Evolutionary conservation across 1,139 yeast species (phyloP).

Genomic region (Geotrichum cucujoidarum): DNA sequence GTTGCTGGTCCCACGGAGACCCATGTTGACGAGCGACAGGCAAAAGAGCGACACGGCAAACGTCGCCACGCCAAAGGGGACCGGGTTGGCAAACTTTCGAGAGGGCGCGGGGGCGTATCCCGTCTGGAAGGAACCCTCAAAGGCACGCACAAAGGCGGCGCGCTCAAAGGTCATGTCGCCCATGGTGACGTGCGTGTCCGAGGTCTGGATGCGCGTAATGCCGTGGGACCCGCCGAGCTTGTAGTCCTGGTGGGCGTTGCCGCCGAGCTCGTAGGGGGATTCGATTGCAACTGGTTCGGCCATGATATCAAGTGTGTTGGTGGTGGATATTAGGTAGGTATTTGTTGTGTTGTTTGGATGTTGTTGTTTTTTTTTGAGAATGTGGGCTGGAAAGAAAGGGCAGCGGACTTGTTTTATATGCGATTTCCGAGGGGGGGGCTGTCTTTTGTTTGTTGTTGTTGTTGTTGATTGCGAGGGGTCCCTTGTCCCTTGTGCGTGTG

Average conservation of each 20-base stretch:
- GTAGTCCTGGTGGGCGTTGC: constrained; percentile 11
- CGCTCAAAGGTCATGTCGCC: constrained; percentile 67
- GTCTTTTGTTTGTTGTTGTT: too few species aligned
- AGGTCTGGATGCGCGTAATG: constrained; percentile 33
- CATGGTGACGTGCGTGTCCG: constrained; percentile 48
- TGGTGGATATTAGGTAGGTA: too few species aligned
- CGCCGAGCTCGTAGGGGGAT: not conserved
- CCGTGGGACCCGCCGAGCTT: constrained; percentile 16
- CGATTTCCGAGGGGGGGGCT: too few species aligned
- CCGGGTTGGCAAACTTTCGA: constrained; percentile 78
- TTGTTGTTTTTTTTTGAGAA: too few species aligned
- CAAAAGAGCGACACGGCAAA: constrained; percentile 84
- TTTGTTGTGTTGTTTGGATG: too few species aligned
- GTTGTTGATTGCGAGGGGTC: too few species aligned
- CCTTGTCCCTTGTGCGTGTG: too few species aligned
- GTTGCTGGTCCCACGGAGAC: constrained; percentile 53
- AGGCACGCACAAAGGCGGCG: constrained; percentile 57
- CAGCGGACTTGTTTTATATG: too few species aligned
- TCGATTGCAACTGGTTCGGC: too few species aligned
- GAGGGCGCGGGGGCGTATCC: constrained; percentile 61
- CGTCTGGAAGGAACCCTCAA: constrained; percentile 67
- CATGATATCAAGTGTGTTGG: too few species aligned
- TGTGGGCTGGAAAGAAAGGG: too few species aligned
- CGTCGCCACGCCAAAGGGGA: constrained; percentile 79
- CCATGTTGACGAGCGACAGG: constrained; percentile 58